These are phyloP conservation scores for Aegilops umbellulata DNA, from an alignment of 176 grass and related monocot species.

Conservation along the genomic window DNA sequence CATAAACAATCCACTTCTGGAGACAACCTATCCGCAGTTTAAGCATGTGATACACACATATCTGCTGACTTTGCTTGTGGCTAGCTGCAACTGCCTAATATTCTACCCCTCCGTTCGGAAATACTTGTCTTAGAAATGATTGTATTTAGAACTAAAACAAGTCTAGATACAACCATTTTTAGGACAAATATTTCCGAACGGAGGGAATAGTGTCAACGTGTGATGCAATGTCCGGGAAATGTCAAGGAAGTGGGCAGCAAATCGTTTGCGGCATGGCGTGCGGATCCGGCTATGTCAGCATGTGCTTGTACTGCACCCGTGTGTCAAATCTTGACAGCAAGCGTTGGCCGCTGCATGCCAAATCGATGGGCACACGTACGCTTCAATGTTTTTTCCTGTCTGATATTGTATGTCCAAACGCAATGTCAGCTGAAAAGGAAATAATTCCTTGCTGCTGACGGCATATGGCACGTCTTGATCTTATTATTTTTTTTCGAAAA, in stretches of 20 bases:
- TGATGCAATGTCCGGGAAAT: neutral
- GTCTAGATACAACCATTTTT: too few relatives aligned
- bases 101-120: too few relatives aligned
- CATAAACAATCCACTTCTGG: neutral
- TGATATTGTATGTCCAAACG: neutral
- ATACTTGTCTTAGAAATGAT: too few relatives aligned
- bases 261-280: neutral
- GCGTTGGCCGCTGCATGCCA: too few relatives aligned
- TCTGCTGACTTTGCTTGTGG: neutral
- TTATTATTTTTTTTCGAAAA: too few relatives aligned
- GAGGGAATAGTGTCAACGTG: too few relatives aligned
- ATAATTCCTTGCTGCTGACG: too few relatives aligned
- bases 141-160: too few relatives aligned
- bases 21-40: neutral
- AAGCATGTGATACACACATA: neutral
- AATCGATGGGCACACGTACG: neutral
- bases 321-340: too few relatives aligned
- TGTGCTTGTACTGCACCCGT: neutral
- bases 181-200: too few relatives aligned
- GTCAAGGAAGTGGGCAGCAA: conserved; percentile 25
- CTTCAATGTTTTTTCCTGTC: neutral
- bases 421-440: neutral
- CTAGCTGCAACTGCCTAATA: neutral
- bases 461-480: too few relatives aligned
- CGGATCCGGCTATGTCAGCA: neutral